Base-by-base conservation (phyloP, 805 yeast genomes). In the Wickerhamomyces xylosicus region DNA sequence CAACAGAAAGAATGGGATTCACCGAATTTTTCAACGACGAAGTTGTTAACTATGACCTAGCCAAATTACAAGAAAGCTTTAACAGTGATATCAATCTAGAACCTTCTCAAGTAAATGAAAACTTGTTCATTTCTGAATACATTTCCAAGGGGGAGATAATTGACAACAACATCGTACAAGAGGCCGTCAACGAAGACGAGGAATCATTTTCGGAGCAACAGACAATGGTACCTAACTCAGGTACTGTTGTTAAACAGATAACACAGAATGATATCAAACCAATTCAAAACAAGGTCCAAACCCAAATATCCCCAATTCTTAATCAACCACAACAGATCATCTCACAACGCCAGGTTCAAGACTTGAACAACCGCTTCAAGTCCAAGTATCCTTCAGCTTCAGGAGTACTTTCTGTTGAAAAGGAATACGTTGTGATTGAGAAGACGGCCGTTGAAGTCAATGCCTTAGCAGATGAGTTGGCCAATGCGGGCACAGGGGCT, bases 361-460 rank as follows among this genome's bases (percentile, higher is more conserved):
- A 31, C 19, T 15, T 31, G 13, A 31, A 31, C 17, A 15, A 31
- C 13, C 39, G 9, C 27, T 40, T 8, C 39, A 43, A 6, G 19
- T 45, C 10, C 13, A 31, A 15, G 13, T 38, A 41, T 32, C 41
- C 36, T 16, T 5, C 14, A 16, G 37, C 16, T 7, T 33, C 13
- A 28, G 36, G 18, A 17, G 29, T 2, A 15, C 19, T 27, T 9
- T 17, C 17, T 19, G 62, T 78, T 41, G 95, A 86, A 49, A 79
- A 76, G 47, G 97, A 87, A 52, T 90, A 90, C 50, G 97, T 90
- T 27, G 95, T 90, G 31, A 89, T 90, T 21, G 97, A 90, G 57
- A 92, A 90, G 57, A 73, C 95, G 37, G 85, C 92, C 0, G 97
- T 90, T 3, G 97, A 92, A 56, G 95, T 90, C 8, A 90, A 90